phyloP scores from a whole-genome alignment of 2,329 filamentous ascomycete genomes.

The Colletotrichum zoysiae region DNA sequence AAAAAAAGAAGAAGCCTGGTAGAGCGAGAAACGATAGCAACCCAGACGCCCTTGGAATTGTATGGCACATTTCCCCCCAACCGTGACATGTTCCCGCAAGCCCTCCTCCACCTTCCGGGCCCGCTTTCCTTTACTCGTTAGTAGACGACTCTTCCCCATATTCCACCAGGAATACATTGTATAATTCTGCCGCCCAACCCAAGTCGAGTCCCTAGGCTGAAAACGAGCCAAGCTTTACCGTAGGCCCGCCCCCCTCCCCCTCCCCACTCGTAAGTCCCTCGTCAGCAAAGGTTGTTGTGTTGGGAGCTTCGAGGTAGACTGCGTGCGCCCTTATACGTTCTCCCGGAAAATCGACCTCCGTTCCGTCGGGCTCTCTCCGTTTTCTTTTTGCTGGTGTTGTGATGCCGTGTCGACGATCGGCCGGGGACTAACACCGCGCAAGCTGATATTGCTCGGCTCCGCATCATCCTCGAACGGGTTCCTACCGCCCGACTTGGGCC shows the following conservation, averaged over 20 bases:
- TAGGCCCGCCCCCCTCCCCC: background rate
- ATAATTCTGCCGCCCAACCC: background rate
- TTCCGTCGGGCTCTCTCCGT: slow-evolving; percentile 72
- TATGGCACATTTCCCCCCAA: slow-evolving; percentile 16
- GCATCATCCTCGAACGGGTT: slow-evolving; percentile 82
- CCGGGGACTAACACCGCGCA: slow-evolving; percentile 81
- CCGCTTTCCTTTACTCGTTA: slow-evolving; percentile 39
- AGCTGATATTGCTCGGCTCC: slow-evolving; percentile 69
- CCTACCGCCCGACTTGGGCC: slow-evolving; percentile 54
- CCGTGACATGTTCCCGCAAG: slow-evolving; percentile 32
- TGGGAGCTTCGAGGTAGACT: background rate
- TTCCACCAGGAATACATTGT: no score
- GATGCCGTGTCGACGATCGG: slow-evolving; percentile 67
- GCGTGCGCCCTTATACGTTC: slow-evolving; percentile 64
- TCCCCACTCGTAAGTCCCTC: background rate
- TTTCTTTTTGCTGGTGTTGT: slow-evolving; percentile 49
- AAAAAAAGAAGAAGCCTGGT: background rate
- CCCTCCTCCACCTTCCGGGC: slow-evolving; percentile 20
- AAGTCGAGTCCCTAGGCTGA: background rate
- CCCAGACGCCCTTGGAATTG: slow-evolving; percentile 35
- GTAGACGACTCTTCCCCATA: background rate
- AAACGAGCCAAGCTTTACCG: background rate
- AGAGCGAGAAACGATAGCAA: slow-evolving; percentile 9
- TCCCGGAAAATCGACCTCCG: slow-evolving; percentile 78
- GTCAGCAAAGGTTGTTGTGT: background rate